Evolutionary conservation across 371 early-diverging fungal species (phyloP), one percentile per base, ranked within the genome.

Genomic region (Mucor racemosus): DNA sequence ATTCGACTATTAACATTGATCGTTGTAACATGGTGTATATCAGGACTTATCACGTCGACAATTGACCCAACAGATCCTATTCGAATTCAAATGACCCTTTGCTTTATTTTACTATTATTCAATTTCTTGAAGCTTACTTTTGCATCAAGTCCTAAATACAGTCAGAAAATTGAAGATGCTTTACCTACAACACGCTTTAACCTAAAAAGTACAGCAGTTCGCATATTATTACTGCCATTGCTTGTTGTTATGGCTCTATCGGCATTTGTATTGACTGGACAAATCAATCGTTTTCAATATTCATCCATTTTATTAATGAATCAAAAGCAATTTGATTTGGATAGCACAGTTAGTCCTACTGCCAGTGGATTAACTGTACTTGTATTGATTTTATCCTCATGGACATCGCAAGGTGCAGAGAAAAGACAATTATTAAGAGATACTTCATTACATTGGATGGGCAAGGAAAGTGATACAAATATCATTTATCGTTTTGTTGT

Each of bases 1-100:
- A 80, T 85, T 55, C 85, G 89, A n/a, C 69, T 86, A 19, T 70
- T 86, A 10, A 81, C 84, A 4, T 72, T 89, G 42, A 84, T 76
- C 17, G 77, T 79, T 42, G 77, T 86, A 10, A 85, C 78, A 46
- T 84, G 87, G 81, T 83, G 82, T 21, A 62, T 84, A 5, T 80
- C 84, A 8, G 81, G 72, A 0, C 76, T 80, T 7, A 71, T 89
- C 26, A 67, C 68, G 44, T 78, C 80, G 35, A 72, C 69, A 34
- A 74, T 78, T 60, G 82, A 80, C n/a, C 66, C 65, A 1, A 78
- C 81, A 65, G 77, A 86, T 34, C 88, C 89, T 21, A 76, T 87
- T 41, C 71, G 73, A 66, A 72, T 72, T 4, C 86, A 86, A 84
- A 82, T 89, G 72, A 72, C 73, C 10, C 74, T 80, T 31, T 80